Conservation (phyloP, 257 asterid species). For the Penstemon barbatus region DNA sequence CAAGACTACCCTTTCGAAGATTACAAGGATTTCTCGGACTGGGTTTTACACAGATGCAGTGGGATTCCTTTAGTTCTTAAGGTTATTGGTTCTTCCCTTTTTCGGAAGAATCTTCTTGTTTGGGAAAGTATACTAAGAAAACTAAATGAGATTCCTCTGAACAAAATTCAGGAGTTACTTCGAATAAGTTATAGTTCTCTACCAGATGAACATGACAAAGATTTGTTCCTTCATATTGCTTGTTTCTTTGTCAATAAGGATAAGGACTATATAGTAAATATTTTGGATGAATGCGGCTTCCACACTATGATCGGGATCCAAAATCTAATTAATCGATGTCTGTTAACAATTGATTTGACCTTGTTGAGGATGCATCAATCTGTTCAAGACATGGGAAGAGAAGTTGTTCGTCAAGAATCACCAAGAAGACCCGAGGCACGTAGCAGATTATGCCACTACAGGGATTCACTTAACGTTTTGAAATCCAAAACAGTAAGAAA, state of each 20-base stretch:
- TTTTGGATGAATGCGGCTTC: neutral
- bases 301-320: neutral
- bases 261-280: neutral
- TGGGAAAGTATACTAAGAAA: neutral
- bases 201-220: neutral
- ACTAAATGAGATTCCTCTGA: neutral
- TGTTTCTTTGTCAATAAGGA: constrained; percentile 8
- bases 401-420: neutral
- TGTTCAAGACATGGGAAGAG: neutral
- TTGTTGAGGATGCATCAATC: neutral
- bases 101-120: neutral
- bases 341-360: neutral
- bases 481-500: neutral
- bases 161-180: neutral
- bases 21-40: neutral
- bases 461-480: neutral
- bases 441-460: neutral
- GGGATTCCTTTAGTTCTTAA: constrained; percentile 17
- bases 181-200: constrained; percentile 2
- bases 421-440: neutral
- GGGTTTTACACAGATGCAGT: neutral
- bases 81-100: constrained; percentile 7
- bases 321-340: neutral
- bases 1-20: neutral
- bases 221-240: constrained; percentile 20